Base-by-base conservation (phyloP, 78 protist genomes). In the Capsaspora owczarzaki region DNA sequence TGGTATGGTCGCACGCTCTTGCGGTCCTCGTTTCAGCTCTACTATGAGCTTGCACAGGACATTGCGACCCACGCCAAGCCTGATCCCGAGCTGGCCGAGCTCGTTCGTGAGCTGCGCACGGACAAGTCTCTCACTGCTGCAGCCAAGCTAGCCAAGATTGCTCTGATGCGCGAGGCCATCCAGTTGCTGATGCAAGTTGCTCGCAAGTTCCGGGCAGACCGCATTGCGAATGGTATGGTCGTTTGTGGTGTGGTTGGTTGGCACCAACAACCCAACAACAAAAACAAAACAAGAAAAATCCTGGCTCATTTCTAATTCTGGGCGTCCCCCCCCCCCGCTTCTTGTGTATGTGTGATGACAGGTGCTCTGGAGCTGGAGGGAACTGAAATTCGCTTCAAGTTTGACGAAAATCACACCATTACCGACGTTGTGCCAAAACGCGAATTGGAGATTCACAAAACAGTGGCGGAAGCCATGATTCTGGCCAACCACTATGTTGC, bases 391-490 rank as follows among this genome's bases (percentile, higher is more conserved):
- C 79, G 74, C 80, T 82, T 82, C n/a, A 2, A 49, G 20, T 61
- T 89, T 46, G 46, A 80, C 53, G 85, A 72, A 2, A 69, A 82
- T 8, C 3, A 2, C 38, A 79, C 92, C 49, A 70, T 70, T 22
- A 94, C 91, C n/a, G 61, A 53, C 14, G 33, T 76, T 14, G 10
- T 29, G 0, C 12, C 41, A 27, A 77, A 74, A 72, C 22, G 31
- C 56, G 14, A 2, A 31, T 6, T n/a, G 4, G 93, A 86, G 63
- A 74, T 74, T 2, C 85, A 89, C 51, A 41, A 49, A 40, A 38
- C 90, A 70, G 91, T 94, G 12, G 97, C 93, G 69, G 98, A 96
- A 86, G 92, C 90, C 63, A 96, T 96, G 98, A 71, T 96, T 0
- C 84, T 96, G 0, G 98, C 98, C 46, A 96, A 96, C 76, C 49